phyloP scores from a whole-genome alignment of 2,329 filamentous ascomycete genomes.

The Talaromyces sp. region DNA sequence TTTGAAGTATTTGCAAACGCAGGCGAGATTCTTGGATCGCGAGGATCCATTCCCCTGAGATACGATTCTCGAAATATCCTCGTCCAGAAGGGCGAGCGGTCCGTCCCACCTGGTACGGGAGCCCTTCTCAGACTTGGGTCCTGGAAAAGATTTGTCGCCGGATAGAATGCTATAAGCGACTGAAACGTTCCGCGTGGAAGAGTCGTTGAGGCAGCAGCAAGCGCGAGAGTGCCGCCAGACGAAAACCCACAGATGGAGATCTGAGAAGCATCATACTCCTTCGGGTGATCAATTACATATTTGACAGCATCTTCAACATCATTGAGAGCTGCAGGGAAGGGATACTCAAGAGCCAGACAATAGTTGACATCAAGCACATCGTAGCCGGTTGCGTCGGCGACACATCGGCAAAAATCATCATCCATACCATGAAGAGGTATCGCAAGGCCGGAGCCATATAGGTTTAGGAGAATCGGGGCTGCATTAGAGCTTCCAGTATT shows the following conservation, averaged over 20 bases:
- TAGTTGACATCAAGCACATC: conserved; percentile 39
- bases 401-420: conserved; percentile 27
- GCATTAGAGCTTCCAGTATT: conserved; percentile 7
- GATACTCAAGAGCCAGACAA: conserved; percentile 37
- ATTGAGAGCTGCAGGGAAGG: conserved; percentile 37
- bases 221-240: conserved; percentile 40
- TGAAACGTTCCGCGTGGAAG: conserved; percentile 26
- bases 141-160: conserved; percentile 25
- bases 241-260: conserved; percentile 41
- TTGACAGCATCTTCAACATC: conserved; percentile 35
- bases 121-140: conserved; percentile 16
- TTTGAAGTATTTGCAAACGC: conserved; percentile 25
- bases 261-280: conserved; percentile 28
- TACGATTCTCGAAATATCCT: conserved; percentile 29
- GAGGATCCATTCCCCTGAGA: conserved; percentile 26
- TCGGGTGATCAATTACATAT: conserved; percentile 31
- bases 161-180: conserved; percentile 34
- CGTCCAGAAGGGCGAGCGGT: conserved; percentile 22
- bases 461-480: conserved; percentile 29
- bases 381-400: conserved; percentile 24
- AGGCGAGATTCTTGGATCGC: conserved; percentile 29
- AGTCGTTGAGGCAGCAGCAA: conserved; percentile 30
- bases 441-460: conserved; percentile 32
- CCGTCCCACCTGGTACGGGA: conserved; percentile 23
- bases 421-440: conserved; percentile 29